Conservation (phyloP, 192 early-diverging fungal genomes). For the Dissophora globulifera region DNA sequence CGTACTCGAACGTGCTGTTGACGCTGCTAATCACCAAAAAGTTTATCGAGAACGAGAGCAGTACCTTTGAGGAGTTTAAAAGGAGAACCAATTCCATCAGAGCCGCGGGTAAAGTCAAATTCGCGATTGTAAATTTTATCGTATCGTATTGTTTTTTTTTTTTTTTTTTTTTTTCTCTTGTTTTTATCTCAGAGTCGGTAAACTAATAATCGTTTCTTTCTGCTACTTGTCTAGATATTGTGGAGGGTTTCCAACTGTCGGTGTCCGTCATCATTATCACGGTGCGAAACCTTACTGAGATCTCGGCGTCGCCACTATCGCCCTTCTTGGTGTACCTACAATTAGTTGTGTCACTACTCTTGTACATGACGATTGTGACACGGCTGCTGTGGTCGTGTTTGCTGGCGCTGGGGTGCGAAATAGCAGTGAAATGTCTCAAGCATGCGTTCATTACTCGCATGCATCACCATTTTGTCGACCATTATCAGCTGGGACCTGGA, state of each 20-base stretch:
- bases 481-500: slow-evolving; percentile 90
- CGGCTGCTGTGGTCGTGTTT: slow-evolving; percentile 84
- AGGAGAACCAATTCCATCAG: slow-evolving; percentile 96
- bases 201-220: no score
- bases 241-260: slow-evolving; percentile 93
- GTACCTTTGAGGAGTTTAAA: slow-evolving; percentile 96
- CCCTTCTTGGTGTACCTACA: slow-evolving; percentile 68
- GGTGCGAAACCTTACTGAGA: slow-evolving; percentile 88
- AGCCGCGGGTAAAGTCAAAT: slow-evolving; percentile 78
- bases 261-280: slow-evolving; percentile 92
- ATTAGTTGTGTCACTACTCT: slow-evolving; percentile 71
- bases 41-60: slow-evolving; percentile 98
- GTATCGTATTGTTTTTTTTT: no score
- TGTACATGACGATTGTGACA: slow-evolving; percentile 69
- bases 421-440: slow-evolving; percentile 97
- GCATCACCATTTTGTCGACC: slow-evolving; percentile 87
- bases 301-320: slow-evolving; percentile 73
- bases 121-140: no score
- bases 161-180: no score
- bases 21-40: slow-evolving; percentile 96
- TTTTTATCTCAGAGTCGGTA: no score
- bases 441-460: slow-evolving; percentile 96
- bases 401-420: slow-evolving; percentile 87
- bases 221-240: slow-evolving; percentile 92
- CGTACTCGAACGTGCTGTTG: slow-evolving; percentile 93